Base-by-base conservation (phyloP, 2,329 filamentous ascomycete genomes). In the Alternaria atra region DNA sequence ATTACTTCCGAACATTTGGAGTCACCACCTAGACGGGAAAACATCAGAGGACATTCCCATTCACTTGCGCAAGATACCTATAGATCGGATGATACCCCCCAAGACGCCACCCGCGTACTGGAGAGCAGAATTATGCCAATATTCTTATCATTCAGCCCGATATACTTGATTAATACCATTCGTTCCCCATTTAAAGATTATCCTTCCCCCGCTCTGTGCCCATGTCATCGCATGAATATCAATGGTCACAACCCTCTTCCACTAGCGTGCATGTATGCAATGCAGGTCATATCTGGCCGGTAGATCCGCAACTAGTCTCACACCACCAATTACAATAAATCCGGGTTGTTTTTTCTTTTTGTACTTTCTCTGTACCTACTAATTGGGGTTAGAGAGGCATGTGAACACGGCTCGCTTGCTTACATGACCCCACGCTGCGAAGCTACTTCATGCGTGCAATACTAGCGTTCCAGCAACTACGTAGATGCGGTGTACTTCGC, bases 1-100 rank as follows among this genome's bases (percentile, higher is more conserved):
- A 15, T 47, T 47, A 39, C 25, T 34, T 30, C n/a, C 27, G 5
- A 53, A n/a, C 51, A 42, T 34, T 32, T 20, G 30, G 46, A 48
- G 46, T 35, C 46, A 25, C 17, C 29, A 48, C 20, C 30, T 48
- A 48, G 46, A 50, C 23, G 46, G 46, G 32, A 37, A 50, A 20
- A 50, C 8, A 50, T 27, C 32, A 50, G 20, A 32, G 46, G 32
- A 6, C 46, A 37, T 29, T 55, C 20, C 37, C 43, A 47, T 59
- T 59, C 35, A 23, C 39, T 55, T 48, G 32, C 43, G 56, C 42
- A 55, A 46, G 20, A 42, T 58, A 53, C 44, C 52, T 54, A 55
- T 65, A 59, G 60, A 67, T 58, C 44, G 57, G 58, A 59, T 60
- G 60, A 65, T 64, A 67, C 63, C 60, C 56, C 50, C 42, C 40